A percentile compares a stretch with the other conserved stretches of the same genome.
Evolutionary conservation across 78 protist genomes (phyloP).

Genomic region (Polysphondylium violaceum): DNA sequence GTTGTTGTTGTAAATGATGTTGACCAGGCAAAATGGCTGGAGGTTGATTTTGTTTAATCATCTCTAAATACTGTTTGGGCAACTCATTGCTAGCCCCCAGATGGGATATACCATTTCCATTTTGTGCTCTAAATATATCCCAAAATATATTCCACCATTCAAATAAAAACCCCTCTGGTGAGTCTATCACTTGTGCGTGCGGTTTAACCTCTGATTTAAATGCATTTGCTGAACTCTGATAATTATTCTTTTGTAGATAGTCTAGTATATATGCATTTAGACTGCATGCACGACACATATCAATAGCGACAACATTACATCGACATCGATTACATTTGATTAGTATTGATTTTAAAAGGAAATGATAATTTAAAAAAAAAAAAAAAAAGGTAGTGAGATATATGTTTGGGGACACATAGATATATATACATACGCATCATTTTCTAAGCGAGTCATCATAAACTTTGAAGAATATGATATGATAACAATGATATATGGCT

Average conservation of each 20-base stretch:
- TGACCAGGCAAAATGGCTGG: neutral
- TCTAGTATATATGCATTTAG: constrained; percentile 34
- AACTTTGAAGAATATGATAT: too few species aligned
- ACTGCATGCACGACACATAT: too few species aligned
- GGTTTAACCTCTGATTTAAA: constrained; percentile 20
- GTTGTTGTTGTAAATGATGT: constrained; percentile 18
- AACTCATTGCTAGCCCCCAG: neutral
- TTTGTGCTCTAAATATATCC: constrained; percentile 11
- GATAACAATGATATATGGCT: too few species aligned
- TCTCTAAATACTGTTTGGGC: neutral
- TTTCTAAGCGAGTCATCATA: too few species aligned
- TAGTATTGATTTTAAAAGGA: too few species aligned
- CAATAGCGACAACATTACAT: too few species aligned
- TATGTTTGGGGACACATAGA: too few species aligned
- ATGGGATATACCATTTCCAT: neutral
- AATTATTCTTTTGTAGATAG: constrained; percentile 36
- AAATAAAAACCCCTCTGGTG: constrained; percentile 10
- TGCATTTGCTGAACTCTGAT: constrained; percentile 18
- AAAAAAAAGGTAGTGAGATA: too few species aligned
- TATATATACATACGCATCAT: too few species aligned
- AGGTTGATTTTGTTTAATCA: constrained; percentile 3
- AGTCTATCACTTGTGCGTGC: neutral
- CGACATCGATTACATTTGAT: too few species aligned
- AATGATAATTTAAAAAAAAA: too few species aligned
- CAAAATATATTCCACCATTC: constrained; percentile 44